Percentiles rank a stretch among this genome's conserved stretches.
These are phyloP conservation scores for Thermoascus crustaceus DNA, from an alignment of 2,329 filamentous ascomycete species.

Conservation along the genomic window DNA sequence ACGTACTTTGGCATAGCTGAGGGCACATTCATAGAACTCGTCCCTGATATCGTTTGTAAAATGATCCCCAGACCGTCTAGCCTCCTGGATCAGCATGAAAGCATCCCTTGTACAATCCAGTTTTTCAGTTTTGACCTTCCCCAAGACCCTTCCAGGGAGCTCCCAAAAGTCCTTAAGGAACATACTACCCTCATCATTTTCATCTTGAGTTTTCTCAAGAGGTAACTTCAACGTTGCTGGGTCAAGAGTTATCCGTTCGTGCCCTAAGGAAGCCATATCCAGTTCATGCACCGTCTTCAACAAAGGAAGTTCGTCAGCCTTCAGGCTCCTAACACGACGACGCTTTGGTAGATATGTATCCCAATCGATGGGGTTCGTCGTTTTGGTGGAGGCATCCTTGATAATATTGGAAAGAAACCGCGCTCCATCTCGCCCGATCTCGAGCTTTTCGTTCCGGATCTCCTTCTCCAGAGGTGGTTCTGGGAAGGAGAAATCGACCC, in stretches of 20 bases:
- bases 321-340: conserved; percentile 22
- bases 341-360: conserved; percentile 14
- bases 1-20: too few relatives aligned
- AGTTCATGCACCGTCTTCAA: conserved; percentile 38
- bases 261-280: conserved; percentile 35
- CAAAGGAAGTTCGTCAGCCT: conserved; percentile 41
- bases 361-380: conserved; percentile 11
- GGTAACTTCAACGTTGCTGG: conserved; percentile 24
- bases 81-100: conserved; percentile 20
- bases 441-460: conserved; percentile 24
- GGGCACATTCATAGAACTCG: conserved; percentile 11
- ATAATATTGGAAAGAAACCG: conserved; percentile 24
- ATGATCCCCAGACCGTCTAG: conserved; percentile 17
- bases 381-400: conserved; percentile 8
- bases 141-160: conserved; percentile 17
- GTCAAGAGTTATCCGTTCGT: conserved; percentile 13
- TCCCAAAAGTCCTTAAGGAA: conserved; percentile 32
- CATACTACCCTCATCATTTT: conserved; percentile 36
- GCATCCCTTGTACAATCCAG: conserved; percentile 17
- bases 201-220: conserved; percentile 26
- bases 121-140: conserved; percentile 15
- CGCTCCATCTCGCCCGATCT: conserved; percentile 22
- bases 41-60: conserved; percentile 15
- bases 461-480: conserved; percentile 8
- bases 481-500: conserved; percentile 8